Conservation (phyloP, 148 eudicot species). For the Rhododendron kiyosumense region DNA sequence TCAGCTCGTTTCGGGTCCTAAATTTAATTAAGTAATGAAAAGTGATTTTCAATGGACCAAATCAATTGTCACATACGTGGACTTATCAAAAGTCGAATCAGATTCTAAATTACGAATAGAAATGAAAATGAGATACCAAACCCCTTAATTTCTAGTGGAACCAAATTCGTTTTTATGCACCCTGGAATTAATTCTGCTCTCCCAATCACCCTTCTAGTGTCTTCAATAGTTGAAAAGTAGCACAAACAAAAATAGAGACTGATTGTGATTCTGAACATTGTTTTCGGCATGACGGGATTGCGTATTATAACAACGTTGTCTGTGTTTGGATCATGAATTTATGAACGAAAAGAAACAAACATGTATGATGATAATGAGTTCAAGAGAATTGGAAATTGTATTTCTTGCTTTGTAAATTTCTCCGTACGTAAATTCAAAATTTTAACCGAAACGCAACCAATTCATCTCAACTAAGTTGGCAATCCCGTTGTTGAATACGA, state of each 20-base stretch:
- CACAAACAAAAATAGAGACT: neutral
- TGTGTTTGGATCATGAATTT: no score
- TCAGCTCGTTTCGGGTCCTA: no score
- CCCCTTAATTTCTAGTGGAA: neutral
- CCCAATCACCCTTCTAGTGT: neutral
- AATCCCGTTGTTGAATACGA: no score
- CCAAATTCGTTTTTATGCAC: neutral
- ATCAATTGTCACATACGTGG: neutral
- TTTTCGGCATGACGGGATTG: no score
- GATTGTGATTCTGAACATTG: neutral
- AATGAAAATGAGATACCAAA: neutral
- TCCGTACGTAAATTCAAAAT: no score
- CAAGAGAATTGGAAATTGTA: no score
- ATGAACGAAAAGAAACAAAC: no score
- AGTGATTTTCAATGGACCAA: neutral
- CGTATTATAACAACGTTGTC: neutral
- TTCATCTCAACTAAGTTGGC: no score
- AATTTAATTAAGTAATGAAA: neutral
- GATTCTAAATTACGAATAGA: neutral
- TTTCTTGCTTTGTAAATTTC: no score
- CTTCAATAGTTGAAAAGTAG: neutral
- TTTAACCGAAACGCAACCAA: no score
- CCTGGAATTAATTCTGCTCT: neutral
- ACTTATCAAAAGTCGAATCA: neutral
- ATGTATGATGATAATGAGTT: no score